Base-by-base conservation (phyloP, 2,329 filamentous ascomycete species). In the Fusarium tjaetaba region DNA sequence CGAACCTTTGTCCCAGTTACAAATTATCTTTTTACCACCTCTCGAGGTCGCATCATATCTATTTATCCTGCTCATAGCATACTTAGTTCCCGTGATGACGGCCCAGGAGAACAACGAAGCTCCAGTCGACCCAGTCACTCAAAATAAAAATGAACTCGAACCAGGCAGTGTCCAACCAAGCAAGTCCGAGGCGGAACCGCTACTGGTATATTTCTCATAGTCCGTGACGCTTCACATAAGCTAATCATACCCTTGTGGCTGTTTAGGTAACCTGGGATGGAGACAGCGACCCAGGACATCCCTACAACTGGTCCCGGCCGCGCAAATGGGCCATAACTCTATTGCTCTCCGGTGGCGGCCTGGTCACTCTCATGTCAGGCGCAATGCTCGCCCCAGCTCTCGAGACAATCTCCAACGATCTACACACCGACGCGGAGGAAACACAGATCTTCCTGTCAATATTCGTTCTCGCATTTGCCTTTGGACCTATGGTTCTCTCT, bases 161-260 rank as follows among this genome's bases (percentile, higher is more conserved):
- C 11, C 9, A 28, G 4, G 6, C 4, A 28, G 6, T 28, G 13
- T 15, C 26, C 26, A 48, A 7, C 26, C 45, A 11, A 28, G 5
- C 7, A 22, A 28, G 26, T 22, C 45, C 2, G 26, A 28, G 20
- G 9, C 26, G 0, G 45, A 28, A 2, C 5, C 20, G 20, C 26
- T 22, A 3, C 45, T 48, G 45, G 45, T 48, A 28, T 15, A 11
- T 7, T 22, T 22, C 26, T 26, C 9, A 7, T 11, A 11, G 9
- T 28, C 45, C 5, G 9, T 28, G 3, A 7, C 11, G 11, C 11
- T 28, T 46, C 13, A 28, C 8, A 7, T 28, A 28, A 15, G 8
- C 43, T 28, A 15, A 46, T 28, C 8, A 28, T 22, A 4, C 8
- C 1, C 5, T 0, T 4, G 13, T 3, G 26, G 20, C 26, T 7